phyloP scores from a whole-genome alignment of 208 protist species.

The Acanthamoeba royreba region DNA sequence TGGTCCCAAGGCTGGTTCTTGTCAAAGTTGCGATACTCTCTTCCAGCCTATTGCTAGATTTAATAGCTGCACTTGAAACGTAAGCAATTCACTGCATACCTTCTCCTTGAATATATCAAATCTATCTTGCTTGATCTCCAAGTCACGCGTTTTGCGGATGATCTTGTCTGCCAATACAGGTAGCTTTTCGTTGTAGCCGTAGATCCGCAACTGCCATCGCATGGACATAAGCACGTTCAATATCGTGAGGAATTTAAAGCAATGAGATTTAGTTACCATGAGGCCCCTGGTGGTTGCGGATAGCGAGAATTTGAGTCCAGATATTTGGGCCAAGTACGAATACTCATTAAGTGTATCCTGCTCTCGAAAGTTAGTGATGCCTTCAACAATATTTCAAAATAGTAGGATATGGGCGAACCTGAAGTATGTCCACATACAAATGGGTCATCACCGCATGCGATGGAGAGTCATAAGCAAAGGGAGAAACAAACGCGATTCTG shows the following conservation, averaged over 20 bases:
- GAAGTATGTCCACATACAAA: slow-evolving; percentile 47
- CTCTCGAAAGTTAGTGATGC: not conserved
- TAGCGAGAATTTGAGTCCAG: slow-evolving; percentile 43
- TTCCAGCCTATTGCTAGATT: too few species aligned
- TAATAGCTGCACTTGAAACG: not conserved
- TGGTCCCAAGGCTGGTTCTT: slow-evolving; percentile 44
- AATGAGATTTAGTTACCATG: not conserved
- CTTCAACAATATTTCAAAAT: not conserved
- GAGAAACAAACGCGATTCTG: not conserved
- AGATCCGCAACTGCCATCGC: not conserved
- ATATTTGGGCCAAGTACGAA: slow-evolving; percentile 54
- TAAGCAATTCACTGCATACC: not conserved
- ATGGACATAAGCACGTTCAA: too few species aligned
- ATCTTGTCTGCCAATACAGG: slow-evolving; percentile 46
- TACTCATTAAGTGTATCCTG: slow-evolving; percentile 59
- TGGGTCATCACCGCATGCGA: slow-evolving; percentile 49
- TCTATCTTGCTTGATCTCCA: slow-evolving; percentile 27
- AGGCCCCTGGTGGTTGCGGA: not conserved
- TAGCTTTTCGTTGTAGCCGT: slow-evolving; percentile 56
- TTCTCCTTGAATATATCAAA: slow-evolving; percentile 57
- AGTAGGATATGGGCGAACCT: not conserved
- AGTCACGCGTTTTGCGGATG: slow-evolving; percentile 18
- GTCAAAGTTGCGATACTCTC: slow-evolving; percentile 34
- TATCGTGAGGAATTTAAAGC: too few species aligned
- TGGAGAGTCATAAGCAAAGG: slow-evolving; percentile 15